Conservation (phyloP, 805 yeast species). For the Priceomyces medius region DNA sequence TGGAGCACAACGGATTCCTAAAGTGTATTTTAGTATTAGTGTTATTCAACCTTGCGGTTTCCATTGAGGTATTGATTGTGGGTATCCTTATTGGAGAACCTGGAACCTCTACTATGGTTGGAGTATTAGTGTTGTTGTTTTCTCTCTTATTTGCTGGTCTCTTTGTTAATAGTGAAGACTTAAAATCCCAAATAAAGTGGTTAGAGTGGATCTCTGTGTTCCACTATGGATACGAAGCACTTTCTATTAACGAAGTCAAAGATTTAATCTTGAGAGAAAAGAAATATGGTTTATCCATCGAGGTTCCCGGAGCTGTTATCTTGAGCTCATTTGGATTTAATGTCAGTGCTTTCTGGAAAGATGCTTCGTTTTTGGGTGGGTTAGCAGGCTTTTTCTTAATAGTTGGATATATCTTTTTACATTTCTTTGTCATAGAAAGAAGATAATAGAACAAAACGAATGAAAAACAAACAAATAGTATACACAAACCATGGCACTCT, state of each 20-base stretch:
- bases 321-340: conserved; percentile 93
- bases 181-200: conserved; percentile 56
- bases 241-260: conserved; percentile 89
- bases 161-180: conserved; percentile 77
- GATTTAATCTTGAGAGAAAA: conserved; percentile 79
- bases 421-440: conserved; percentile 70
- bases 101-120: conserved; percentile 87
- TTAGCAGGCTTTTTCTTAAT: conserved; percentile 60
- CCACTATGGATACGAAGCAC: conserved; percentile 94
- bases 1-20: conserved; percentile 71
- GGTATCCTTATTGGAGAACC: conserved; percentile 87
- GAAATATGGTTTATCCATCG: conserved; percentile 90
- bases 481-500: too few relatives aligned
- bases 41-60: conserved; percentile 81
- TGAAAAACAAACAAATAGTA: too few relatives aligned
- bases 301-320: conserved; percentile 97
- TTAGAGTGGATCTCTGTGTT: conserved; percentile 84
- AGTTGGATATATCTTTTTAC: conserved; percentile 74
- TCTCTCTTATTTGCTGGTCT: conserved; percentile 91
- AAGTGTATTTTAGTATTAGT: conserved; percentile 69
- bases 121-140: conserved; percentile 78
- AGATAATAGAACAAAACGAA: too few relatives aligned
- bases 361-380: conserved; percentile 56
- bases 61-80: conserved; percentile 79
- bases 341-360: conserved; percentile 70